Evolutionary conservation across 768 basidiomycete species (phyloP), one percentile per base, ranked within the genome.

Genomic region (Leccinellum luteum): DNA sequence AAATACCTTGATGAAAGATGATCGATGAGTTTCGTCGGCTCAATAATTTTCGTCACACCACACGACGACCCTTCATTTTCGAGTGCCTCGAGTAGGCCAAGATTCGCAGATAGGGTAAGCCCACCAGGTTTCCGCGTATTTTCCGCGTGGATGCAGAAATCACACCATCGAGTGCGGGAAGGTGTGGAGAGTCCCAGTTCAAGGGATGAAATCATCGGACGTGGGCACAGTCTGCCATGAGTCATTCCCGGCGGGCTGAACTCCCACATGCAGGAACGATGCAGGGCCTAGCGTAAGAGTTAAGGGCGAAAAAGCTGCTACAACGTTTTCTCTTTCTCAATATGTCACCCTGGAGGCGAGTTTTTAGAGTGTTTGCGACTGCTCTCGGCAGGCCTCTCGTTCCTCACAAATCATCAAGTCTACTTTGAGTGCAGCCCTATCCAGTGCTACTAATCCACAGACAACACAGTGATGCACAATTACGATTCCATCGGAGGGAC

Each of bases 341-440:
- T 45, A 57, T n/a, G 21, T 58, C 63, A 4, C 38, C 23, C 3
- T 69, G 67, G 63, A 43, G 2, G 0, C 1, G 15, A 35, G 7
- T 15, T 35, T 45, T 43, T 2, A 54, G 64, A 43, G 61, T 59
- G 3, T n/a, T 69, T 19, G 48, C 62, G 59, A 1, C 14, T 66
- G 12, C 56, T 65, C 30, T 69, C 65, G 3, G 52, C 51, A 0
- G 60, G 63, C 21, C 50, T 53, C 31, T 43, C 62, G 14, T 61
- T 64, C 61, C 65, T 66, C 50, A 68, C 66, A 1, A 52, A 57
- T 8, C 55, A 62, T 19, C 60, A 66, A 9, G 58, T 66, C 14
- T 64, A 63, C 27, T 67, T 63, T 10, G 61, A 63, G 35, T 65
- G 60, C 25, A 61, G 59, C 21, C 38, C 53, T 7, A 15, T 55